Conservation (phyloP, 1,284 basidiomycete species). For the Puccinia coronata region DNA sequence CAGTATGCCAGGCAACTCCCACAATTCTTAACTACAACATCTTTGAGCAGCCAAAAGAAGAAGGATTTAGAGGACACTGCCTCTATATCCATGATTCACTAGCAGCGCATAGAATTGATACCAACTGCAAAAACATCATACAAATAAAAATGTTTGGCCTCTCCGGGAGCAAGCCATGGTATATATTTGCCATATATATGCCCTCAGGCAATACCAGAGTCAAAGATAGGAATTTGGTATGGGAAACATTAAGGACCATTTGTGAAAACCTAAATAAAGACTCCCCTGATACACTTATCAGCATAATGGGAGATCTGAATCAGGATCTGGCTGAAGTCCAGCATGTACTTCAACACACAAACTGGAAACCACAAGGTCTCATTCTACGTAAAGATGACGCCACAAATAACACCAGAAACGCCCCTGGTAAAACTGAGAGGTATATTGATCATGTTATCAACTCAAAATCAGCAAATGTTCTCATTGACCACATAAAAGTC, state of each 20-base stretch:
- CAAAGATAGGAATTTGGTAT: neutral
- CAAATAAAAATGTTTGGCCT: conserved; percentile 17
- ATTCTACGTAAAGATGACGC: neutral
- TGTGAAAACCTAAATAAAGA: neutral
- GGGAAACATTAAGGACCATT: neutral
- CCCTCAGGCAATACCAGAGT: neutral
- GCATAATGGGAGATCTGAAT: neutral
- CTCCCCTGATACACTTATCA: too few relatives aligned
- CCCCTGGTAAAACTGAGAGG: neutral
- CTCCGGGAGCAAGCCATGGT: neutral
- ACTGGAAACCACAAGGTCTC: neutral
- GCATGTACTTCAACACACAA: neutral
- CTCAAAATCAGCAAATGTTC: neutral
- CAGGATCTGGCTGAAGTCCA: neutral
- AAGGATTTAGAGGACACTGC: conserved; percentile 7
- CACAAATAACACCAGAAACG: neutral
- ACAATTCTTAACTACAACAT: neutral
- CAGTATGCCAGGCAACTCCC: neutral
- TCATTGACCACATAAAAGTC: neutral
- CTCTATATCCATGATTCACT: neutral
- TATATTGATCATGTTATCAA: neutral
- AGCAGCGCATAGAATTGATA: neutral
- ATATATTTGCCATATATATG: neutral
- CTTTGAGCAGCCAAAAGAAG: neutral
- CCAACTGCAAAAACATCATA: neutral